Evolutionary conservation across 176 grass and related monocot species (phyloP).

Genomic region (Pontederia paniculata): DNA sequence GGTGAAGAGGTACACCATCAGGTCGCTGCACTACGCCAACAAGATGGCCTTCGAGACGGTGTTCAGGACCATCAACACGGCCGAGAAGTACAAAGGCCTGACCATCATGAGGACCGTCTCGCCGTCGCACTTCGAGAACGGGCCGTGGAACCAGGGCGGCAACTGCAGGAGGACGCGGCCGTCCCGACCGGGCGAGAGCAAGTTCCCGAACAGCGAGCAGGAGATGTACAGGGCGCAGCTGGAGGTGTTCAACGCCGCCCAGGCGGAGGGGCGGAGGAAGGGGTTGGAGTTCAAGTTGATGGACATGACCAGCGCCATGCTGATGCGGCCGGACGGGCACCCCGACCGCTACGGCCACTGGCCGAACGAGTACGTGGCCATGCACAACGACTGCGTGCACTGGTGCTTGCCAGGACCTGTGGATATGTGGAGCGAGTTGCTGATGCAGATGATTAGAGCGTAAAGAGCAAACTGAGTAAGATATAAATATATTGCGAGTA

Average conservation of each 20-base stretch:
- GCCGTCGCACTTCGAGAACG: slow-evolving; percentile 55
- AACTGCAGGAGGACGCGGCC: slow-evolving; percentile 40
- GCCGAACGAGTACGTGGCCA: slow-evolving; percentile 30
- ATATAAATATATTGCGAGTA: too few relatives aligned
- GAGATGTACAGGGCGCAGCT: slow-evolving; percentile 15
- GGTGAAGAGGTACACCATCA: slow-evolving; percentile 18
- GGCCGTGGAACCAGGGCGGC: slow-evolving; percentile 59
- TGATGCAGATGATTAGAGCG: slow-evolving; percentile 26
- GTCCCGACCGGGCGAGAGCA: slow-evolving; percentile 23
- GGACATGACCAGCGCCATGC: slow-evolving; percentile 51
- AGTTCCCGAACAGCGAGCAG: slow-evolving; percentile 22
- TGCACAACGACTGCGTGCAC: slow-evolving; percentile 51
- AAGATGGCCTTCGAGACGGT: slow-evolving; percentile 33
- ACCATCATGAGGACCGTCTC: slow-evolving; percentile 37
- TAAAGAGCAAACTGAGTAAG: neutral
- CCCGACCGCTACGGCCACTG: slow-evolving; percentile 22
- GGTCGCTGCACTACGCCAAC: slow-evolving; percentile 20
- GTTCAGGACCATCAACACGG: slow-evolving; percentile 11
- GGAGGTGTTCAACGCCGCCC: slow-evolving; percentile 32
- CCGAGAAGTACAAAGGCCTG: slow-evolving; percentile 22
- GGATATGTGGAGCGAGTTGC: slow-evolving; percentile 48
- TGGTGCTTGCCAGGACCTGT: slow-evolving; percentile 67
- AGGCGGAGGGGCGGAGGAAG: slow-evolving; percentile 12
- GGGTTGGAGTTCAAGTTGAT: slow-evolving; percentile 27
- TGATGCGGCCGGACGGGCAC: slow-evolving; percentile 27